Conservation (phyloP, 805 yeast genomes). For the Wickerhamiella spandovensis region DNA sequence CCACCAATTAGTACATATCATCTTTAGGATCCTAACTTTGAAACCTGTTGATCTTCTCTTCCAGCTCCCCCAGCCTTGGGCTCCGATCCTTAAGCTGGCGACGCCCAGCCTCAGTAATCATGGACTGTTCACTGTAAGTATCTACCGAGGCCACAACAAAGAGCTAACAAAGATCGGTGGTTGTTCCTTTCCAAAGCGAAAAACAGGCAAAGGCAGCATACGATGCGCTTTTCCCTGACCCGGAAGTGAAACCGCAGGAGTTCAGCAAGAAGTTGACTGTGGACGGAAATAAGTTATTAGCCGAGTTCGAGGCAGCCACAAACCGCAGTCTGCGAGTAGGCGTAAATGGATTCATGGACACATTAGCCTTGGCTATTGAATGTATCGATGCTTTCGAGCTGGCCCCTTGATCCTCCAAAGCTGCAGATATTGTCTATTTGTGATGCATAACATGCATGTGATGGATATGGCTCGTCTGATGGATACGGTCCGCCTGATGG, state of each 20-base stretch:
- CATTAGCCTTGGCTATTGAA: slow-evolving; percentile 62
- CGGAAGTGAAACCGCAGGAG: slow-evolving; percentile 61
- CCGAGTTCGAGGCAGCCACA: slow-evolving; percentile 22
- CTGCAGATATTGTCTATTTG: no score
- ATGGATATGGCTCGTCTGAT: no score
- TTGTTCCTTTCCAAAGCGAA: slow-evolving; percentile 48
- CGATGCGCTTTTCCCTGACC: slow-evolving; percentile 59
- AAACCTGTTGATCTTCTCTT: no score
- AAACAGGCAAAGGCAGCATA: slow-evolving; percentile 53
- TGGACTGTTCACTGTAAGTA: background rate
- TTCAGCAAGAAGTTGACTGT: slow-evolving; percentile 35
- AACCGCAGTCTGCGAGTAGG: slow-evolving; percentile 76
- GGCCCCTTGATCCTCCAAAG: no score
- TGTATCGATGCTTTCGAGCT: slow-evolving; percentile 51
- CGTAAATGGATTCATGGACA: slow-evolving; percentile 67
- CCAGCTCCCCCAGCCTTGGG: no score
- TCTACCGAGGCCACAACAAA: background rate
- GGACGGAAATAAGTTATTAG: slow-evolving; percentile 20
- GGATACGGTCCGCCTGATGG: no score
- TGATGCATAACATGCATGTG: no score
- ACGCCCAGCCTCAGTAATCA: no score
- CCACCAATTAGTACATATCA: background rate
- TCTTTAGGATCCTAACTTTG: background rate
- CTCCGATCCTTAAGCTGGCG: no score
- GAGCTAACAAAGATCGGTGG: slow-evolving; percentile 20